Percentiles rank a stretch among this genome's conserved stretches.
These are phyloP conservation scores for Hortiboletus rubellus DNA, from an alignment of 1,284 basidiomycete genomes.

Conservation along the genomic window DNA sequence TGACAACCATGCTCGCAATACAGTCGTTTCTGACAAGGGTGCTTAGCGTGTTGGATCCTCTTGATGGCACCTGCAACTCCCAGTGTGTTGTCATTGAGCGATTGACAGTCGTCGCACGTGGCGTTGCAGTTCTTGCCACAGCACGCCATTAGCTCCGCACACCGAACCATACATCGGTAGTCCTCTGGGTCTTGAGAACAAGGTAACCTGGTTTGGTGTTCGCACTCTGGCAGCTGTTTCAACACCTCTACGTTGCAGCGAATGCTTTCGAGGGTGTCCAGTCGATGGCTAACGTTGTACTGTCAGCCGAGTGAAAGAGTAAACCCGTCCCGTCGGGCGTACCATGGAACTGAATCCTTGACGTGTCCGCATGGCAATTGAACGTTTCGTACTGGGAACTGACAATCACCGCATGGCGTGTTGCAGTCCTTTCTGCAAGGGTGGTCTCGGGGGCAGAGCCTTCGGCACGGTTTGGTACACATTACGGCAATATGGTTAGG, in stretches of 20 bases:
- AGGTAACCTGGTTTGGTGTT: slow-evolving; percentile 51
- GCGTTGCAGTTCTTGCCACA: slow-evolving; percentile 55
- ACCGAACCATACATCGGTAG: slow-evolving; percentile 44
- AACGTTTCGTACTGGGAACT: slow-evolving; percentile 48
- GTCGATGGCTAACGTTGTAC: slow-evolving; percentile 41
- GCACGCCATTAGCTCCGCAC: slow-evolving; percentile 50
- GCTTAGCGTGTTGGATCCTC: slow-evolving; percentile 44
- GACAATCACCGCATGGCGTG: slow-evolving; percentile 57
- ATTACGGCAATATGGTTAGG: slow-evolving; percentile 49
- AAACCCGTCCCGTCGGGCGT: slow-evolving; percentile 18
- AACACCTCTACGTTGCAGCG: slow-evolving; percentile 45
- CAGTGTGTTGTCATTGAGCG: slow-evolving; percentile 21
- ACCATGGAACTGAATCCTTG: slow-evolving; percentile 54
- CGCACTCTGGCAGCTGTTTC: slow-evolving; percentile 55
- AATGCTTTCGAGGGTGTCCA: slow-evolving; percentile 47
- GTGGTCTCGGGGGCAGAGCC: slow-evolving; percentile 56
- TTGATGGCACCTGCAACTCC: slow-evolving; percentile 6
- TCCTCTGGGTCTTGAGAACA: slow-evolving; percentile 49
- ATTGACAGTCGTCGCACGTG: slow-evolving; percentile 53
- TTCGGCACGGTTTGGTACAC: slow-evolving; percentile 54
- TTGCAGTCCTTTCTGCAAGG: slow-evolving; percentile 61
- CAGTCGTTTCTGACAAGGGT: slow-evolving; percentile 53
- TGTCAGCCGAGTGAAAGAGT: slow-evolving; percentile 3
- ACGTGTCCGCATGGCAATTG: slow-evolving; percentile 65
- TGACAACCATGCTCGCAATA: slow-evolving; percentile 62